Evolutionary conservation across 225 moss, liverwort and hornwort species (phyloP).

Genomic region (Physcomitrium patens): DNA sequence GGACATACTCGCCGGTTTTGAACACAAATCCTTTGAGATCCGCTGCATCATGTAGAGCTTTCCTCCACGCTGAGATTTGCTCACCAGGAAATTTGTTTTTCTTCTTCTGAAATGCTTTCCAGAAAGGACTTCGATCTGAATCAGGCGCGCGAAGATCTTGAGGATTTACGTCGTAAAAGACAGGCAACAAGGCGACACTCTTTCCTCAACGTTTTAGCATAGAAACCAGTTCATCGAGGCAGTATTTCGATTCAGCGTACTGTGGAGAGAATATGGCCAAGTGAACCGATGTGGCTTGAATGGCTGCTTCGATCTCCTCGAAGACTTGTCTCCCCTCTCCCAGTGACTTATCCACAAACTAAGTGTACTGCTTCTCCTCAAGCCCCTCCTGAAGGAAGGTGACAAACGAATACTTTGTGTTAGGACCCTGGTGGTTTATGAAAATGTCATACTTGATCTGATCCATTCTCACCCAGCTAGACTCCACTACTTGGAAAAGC

Average conservation of each 20-base stretch:
- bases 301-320: conserved; percentile 18
- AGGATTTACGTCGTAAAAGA: conserved; percentile 36
- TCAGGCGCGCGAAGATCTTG: conserved; percentile 25
- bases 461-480: too few species aligned
- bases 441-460: conserved; percentile 33
- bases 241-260: conserved; percentile 27
- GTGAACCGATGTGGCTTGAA: conserved; percentile 11
- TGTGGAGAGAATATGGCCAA: conserved; percentile 35
- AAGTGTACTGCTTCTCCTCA: neutral
- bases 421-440: conserved; percentile 39
- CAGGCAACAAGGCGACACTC: conserved; percentile 31
- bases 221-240: conserved; percentile 37
- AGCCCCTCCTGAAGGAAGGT: conserved; percentile 29
- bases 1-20: conserved; percentile 5
- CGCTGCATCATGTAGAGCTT: conserved; percentile 35
- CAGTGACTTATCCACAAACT: conserved; percentile 27
- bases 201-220: conserved; percentile 20
- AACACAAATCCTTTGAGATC: conserved; percentile 17
- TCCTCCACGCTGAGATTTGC: conserved; percentile 19
- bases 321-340: conserved; percentile 5
- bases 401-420: conserved; percentile 4
- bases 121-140: neutral
- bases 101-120: conserved; percentile 13
- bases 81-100: neutral
- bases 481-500: too few species aligned